A percentile compares a stretch with the other conserved stretches of the same genome.
These are phyloP conservation scores for Backusella morwellensis DNA, from an alignment of 192 early-diverging fungal species.

Conservation along the genomic window DNA sequence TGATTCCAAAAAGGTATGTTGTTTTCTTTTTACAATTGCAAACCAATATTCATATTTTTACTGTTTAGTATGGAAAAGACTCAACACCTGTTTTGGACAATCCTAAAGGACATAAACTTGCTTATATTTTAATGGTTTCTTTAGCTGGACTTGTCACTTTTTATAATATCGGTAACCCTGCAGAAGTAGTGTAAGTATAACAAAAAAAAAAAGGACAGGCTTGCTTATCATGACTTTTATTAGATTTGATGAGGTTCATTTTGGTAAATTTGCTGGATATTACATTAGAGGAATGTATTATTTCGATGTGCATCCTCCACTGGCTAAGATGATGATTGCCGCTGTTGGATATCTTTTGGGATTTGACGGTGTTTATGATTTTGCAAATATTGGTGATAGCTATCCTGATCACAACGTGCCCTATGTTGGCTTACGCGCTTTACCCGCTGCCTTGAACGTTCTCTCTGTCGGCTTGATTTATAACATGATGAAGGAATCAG, in stretches of 20 bases:
- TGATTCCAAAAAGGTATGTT: slow-evolving; percentile 1
- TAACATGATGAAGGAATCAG: slow-evolving; percentile 75
- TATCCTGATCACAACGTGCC: slow-evolving; percentile 85
- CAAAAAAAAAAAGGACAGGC: neutral
- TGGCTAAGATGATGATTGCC: slow-evolving; percentile 91
- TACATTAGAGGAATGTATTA: slow-evolving; percentile 86
- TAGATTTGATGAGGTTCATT: slow-evolving; percentile 34
- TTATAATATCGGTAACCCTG: slow-evolving; percentile 67
- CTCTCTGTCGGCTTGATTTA: slow-evolving; percentile 75
- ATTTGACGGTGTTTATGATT: slow-evolving; percentile 87
- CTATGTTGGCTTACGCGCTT: slow-evolving; percentile 74
- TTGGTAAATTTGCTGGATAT: slow-evolving; percentile 47
- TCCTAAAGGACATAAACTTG: neutral
- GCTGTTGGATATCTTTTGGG: slow-evolving; percentile 70
- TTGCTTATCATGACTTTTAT: neutral
- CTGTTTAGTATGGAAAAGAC: slow-evolving; percentile 12
- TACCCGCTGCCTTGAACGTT: slow-evolving; percentile 74
- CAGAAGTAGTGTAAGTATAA: slow-evolving; percentile 67
- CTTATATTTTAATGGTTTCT: neutral
- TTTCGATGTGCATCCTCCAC: slow-evolving; percentile 96
- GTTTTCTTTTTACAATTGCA: neutral
- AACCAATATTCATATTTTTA: neutral
- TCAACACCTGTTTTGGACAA: neutral
- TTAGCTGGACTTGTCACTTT: slow-evolving; percentile 50
- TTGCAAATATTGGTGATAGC: slow-evolving; percentile 83